Evolutionary conservation across 2,329 filamentous ascomycete genomes (phyloP), one percentile per base, ranked within the genome.

Genomic region (Aureobasidium pullulans): DNA sequence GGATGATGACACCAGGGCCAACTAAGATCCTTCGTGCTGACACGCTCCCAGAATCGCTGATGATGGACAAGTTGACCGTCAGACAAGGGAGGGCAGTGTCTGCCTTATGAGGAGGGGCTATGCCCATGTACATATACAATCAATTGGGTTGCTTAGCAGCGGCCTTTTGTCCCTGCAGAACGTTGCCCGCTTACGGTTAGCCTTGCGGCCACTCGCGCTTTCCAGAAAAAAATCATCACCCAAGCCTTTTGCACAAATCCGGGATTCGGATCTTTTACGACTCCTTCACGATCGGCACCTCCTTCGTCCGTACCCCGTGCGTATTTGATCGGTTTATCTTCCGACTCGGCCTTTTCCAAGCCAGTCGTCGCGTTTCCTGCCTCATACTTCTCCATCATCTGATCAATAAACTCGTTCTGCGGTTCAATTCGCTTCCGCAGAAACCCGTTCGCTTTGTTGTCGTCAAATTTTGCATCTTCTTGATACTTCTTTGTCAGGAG

Each of bases 131-230:
- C 53, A 57, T 57, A 47, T 57, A 57, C 53, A 57, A 46, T 29
- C 10, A 16, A 57, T 10, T 47, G 42, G 31, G 40, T 57, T 57
- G 53, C 53, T 57, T 23, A 23, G 47, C 53, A 57, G 53, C 53
- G 53, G 53, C 42, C 53, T 57, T 47, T 47, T 57, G 53, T 57
- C 53, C 53, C 53, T 57, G 53, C 53, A 47, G 42, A 15, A 37
- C 19, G 10, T 15, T 46, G 15, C n/a, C 48, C 53, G 42, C 7
- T 46, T 57, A n/a, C 34, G 53, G 53, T 39, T 57, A 47, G 53
- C 32, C 53, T 47, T 57, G 53, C 53, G 53, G 52, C n/a, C 16
- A n/a, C 29, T 56, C 53, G 53, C 40, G 53, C 37, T 31, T 57
- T 57, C 53, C 32, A 57, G 53, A 57, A 57, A 57, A 57, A 57